phyloP scores from a whole-genome alignment of 2,329 filamentous ascomycete genomes.

The Aschersonia sp. region DNA sequence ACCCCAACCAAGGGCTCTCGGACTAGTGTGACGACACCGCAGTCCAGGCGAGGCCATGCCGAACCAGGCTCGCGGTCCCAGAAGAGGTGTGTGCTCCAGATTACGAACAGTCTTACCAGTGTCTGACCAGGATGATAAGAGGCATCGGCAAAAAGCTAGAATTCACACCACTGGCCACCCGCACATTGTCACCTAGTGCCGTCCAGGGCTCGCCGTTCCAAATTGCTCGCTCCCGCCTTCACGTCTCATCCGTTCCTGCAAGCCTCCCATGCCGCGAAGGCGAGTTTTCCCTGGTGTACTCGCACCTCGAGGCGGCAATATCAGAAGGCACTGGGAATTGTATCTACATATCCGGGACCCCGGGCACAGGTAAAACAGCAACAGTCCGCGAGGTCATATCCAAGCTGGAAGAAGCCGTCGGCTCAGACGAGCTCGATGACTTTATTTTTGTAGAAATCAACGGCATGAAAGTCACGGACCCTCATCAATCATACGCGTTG shows the following conservation, averaged over 20 bases:
- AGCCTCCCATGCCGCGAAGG: slow-evolving; percentile 82
- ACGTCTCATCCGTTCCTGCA: slow-evolving; percentile 84
- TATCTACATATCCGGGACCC: slow-evolving; percentile 98
- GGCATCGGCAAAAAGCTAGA: slow-evolving; percentile 57
- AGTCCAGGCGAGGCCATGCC: slow-evolving; percentile 13
- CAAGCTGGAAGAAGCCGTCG: slow-evolving; percentile 75
- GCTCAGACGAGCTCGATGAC: slow-evolving; percentile 84
- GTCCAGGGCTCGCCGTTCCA: slow-evolving; percentile 80
- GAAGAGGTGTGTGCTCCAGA: slow-evolving; percentile 11
- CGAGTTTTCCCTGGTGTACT: slow-evolving; percentile 86
- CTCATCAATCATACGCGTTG: slow-evolving; percentile 87
- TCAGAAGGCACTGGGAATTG: slow-evolving; percentile 86
- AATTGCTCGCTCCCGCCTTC: slow-evolving; percentile 72
- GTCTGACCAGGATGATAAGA: slow-evolving; percentile 17
- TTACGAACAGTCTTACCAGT: neutral
- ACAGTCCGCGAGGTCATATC: slow-evolving; percentile 92
- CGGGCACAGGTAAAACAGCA: slow-evolving; percentile 93
- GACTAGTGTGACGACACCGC: slow-evolving; percentile 14
- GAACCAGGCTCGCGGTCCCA: slow-evolving; percentile 17
- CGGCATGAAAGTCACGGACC: slow-evolving; percentile 98
- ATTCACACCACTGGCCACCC: slow-evolving; percentile 88
- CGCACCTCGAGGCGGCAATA: slow-evolving; percentile 87
- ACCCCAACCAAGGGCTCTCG: slow-evolving; percentile 22
- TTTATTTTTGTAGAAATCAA: slow-evolving; percentile 99
- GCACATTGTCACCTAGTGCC: slow-evolving; percentile 62